Conservation (phyloP, 768 basidiomycete species). For the Crepidotus variabilis region DNA sequence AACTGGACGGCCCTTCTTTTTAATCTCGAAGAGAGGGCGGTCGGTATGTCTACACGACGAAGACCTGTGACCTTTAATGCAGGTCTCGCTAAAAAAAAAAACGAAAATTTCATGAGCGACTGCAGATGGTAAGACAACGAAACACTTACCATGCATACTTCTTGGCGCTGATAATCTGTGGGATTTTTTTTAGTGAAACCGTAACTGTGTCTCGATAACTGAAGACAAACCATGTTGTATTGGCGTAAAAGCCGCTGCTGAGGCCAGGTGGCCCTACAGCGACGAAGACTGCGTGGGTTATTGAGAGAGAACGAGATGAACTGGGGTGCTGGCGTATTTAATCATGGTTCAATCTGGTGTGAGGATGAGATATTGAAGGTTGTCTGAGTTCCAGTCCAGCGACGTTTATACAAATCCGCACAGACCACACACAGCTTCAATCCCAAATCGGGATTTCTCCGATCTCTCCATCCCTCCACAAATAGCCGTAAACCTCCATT, state of each 20-base stretch:
- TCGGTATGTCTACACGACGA: constrained; percentile 87
- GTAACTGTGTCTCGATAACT: not conserved
- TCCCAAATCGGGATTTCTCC: constrained; percentile 6
- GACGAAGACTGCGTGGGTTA: constrained; percentile 51
- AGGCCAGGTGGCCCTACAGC: constrained; percentile 48
- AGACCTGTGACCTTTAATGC: constrained; percentile 92
- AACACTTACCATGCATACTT: constrained; percentile 76
- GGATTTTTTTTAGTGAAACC: constrained; percentile 6
- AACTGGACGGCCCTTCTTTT: constrained; percentile 89
- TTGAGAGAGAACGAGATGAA: constrained; percentile 34
- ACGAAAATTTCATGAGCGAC: constrained; percentile 10
- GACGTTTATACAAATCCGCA: constrained; percentile 36
- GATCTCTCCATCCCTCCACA: constrained; percentile 11
- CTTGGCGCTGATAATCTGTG: constrained; percentile 68
- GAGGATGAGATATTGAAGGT: constrained; percentile 34
- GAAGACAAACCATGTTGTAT: constrained; percentile 39
- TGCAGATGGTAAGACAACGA: constrained; percentile 1
- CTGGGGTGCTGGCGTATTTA: constrained; percentile 32
- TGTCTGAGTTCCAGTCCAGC: constrained; percentile 52
- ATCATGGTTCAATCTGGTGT: constrained; percentile 38
- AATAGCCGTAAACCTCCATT: not conserved
- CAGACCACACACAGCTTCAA: constrained; percentile 29
- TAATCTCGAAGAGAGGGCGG: constrained; percentile 86
- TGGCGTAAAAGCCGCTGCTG: constrained; percentile 22
- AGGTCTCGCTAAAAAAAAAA: constrained; percentile 67